These are phyloP conservation scores for Bryopsis sp. DNA, from an alignment of 139 green algal species.

Conservation along the genomic window DNA sequence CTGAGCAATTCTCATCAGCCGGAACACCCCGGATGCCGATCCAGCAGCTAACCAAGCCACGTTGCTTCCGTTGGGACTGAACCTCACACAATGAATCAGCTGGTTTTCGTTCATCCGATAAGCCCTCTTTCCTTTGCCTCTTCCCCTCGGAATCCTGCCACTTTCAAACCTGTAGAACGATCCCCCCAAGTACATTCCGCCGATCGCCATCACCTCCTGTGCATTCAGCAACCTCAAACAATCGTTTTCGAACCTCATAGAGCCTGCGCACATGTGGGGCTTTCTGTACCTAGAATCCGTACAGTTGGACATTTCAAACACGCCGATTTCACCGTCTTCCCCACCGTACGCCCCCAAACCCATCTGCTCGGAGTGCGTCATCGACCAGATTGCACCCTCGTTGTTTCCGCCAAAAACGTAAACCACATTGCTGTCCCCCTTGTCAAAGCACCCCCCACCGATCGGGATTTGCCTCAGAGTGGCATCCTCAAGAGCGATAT, in stretches of 20 bases:
- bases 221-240: not conserved
- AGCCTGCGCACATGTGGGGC: constrained; percentile 13
- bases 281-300: constrained; percentile 6
- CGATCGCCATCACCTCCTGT: not conserved
- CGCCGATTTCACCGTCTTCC: constrained; percentile 16
- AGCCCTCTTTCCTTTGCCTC: not conserved
- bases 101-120: not conserved
- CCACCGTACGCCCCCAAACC: not conserved
- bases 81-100: constrained; percentile 6
- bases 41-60: constrained; percentile 16
- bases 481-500: constrained; percentile 15
- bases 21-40: not conserved
- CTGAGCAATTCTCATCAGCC: constrained; percentile 4
- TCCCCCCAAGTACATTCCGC: constrained; percentile 4
- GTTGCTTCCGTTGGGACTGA: constrained; percentile 17
- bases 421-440: not conserved
- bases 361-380: not conserved
- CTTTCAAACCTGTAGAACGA: not conserved
- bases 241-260: not conserved
- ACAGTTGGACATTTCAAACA: constrained; percentile 2
- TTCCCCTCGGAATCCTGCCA: not conserved
- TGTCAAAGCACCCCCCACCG: not conserved
- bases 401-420: constrained; percentile 6
- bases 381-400: constrained; percentile 6
- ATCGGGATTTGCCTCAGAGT: constrained; percentile 4